Evolutionary conservation across 768 basidiomycete species (phyloP), one percentile per base, ranked within the genome.

Genomic region (Termitomyces heimii): DNA sequence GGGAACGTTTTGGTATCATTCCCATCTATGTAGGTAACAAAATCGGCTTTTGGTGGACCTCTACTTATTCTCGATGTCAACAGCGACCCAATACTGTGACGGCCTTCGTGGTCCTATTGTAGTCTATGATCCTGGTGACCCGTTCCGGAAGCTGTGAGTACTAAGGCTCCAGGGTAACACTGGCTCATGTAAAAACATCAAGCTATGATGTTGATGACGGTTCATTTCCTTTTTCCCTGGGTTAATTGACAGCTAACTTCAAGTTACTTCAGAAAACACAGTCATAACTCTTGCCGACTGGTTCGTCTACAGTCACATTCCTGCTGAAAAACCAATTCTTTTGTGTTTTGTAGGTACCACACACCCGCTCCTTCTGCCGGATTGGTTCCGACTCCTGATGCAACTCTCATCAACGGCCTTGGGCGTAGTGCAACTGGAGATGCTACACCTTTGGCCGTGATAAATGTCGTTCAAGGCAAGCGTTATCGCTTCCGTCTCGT

Each of bases 401-500:
- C 54, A 2, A 31, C 34, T 10, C 45, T 55, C 18, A 55, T 55
- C 22, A 55, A 55, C 35, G 54, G 54, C 3, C 45, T 55, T 28
- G 54, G 54, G 20, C 54, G 54, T 5, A 12, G 14, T 18, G 2
- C 3, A 5, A 16, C 8, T 9, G 54, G 54, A 22, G 22, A n/a
- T 44, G 8, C 60, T 64, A 34, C n/a, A 54, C 60, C 75, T 61
- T 63, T 74, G 14, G 65, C 72, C 0, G 69, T 77, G 28, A 63
- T 75, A 45, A 67, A 65, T 9, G 77, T 77, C 20, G 53, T 65
- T 8, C 54, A 43, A 1, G 65, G 70, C 1, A 67, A 65, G 53
- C 66, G 75, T 14, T 76, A 75, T 54, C 70, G 74, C n/a, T 65
- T 72, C 56, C 70, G 75, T 7, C 55, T 75, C 10, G 58, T 75